A percentile compares a stretch with the other conserved stretches of the same genome.
Conservation (phyloP, 2,329 filamentous ascomycete genomes). For the Clonostachys byssicola region DNA sequence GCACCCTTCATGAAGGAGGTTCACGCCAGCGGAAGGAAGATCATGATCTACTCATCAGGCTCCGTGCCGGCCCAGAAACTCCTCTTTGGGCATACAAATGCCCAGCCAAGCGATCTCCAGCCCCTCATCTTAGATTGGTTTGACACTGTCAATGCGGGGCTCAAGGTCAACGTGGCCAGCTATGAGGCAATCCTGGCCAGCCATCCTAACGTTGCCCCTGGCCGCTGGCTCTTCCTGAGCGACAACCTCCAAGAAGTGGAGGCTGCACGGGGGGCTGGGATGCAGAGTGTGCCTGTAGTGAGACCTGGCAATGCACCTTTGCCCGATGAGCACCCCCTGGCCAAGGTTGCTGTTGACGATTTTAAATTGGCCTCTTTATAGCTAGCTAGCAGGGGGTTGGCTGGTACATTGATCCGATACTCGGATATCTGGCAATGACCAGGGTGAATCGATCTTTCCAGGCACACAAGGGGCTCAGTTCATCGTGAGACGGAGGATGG, state of each 20-base stretch:
- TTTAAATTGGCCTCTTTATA: not conserved
- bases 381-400: not conserved
- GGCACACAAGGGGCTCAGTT: too few relatives aligned
- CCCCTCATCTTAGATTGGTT: slow-evolving; percentile 63
- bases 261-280: slow-evolving; percentile 58
- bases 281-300: slow-evolving; percentile 57
- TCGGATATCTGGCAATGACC: too few relatives aligned
- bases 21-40: slow-evolving; percentile 46
- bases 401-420: too few relatives aligned
- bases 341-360: slow-evolving; percentile 9
- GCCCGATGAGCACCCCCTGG: slow-evolving; percentile 37
- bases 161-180: slow-evolving; percentile 63
- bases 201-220: slow-evolving; percentile 30
- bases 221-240: slow-evolving; percentile 72
- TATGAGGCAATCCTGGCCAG: slow-evolving; percentile 59
- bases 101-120: slow-evolving; percentile 54
- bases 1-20: slow-evolving; percentile 57
- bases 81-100: slow-evolving; percentile 65
- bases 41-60: slow-evolving; percentile 80
- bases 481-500: too few relatives aligned
- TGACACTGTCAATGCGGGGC: slow-evolving; percentile 76
- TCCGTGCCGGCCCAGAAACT: slow-evolving; percentile 79
- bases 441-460: too few relatives aligned
- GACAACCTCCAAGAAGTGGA: slow-evolving; percentile 71
- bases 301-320: slow-evolving; percentile 69